These are phyloP conservation scores for Neonectria punicea DNA, from an alignment of 2,329 filamentous ascomycete species.

Conservation along the genomic window DNA sequence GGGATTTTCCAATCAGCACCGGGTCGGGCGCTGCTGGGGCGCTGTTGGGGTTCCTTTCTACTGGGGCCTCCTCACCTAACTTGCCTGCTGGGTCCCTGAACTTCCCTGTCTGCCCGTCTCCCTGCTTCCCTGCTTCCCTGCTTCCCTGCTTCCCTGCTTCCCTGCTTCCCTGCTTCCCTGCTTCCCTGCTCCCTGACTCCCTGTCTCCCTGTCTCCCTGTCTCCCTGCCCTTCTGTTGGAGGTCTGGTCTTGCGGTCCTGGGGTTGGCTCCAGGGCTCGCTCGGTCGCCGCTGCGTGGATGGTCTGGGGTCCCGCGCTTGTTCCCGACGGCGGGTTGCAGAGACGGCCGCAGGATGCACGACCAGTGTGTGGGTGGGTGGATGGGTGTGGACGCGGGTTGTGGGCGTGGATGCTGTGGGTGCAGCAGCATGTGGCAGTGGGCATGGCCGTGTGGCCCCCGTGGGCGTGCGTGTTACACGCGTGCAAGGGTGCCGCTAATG, in stretches of 20 bases:
- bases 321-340: constrained; percentile 52
- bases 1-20: constrained; percentile 26
- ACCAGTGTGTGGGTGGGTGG: constrained; percentile 40
- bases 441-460: neutral
- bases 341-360: constrained; percentile 53
- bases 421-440: neutral
- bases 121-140: neutral
- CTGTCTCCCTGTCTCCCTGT: neutral
- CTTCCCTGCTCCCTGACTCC: neutral
- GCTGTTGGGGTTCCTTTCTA: constrained; percentile 6
- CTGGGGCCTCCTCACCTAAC: neutral
- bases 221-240: neutral
- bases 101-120: neutral
- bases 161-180: neutral
- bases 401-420: too few species aligned
- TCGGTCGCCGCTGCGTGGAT: constrained; percentile 35
- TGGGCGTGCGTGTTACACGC: constrained; percentile 8
- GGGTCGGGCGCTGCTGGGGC: constrained; percentile 23
- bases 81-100: neutral
- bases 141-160: neutral
- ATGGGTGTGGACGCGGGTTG: neutral
- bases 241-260: constrained; percentile 12
- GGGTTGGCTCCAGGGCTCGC: constrained; percentile 24
- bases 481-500: constrained; percentile 4
- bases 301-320: constrained; percentile 49